Evolutionary conservation across 179 eudicot genomes (phyloP), one percentile per base, ranked within the genome.

Genomic region (Drosera spatulata): DNA sequence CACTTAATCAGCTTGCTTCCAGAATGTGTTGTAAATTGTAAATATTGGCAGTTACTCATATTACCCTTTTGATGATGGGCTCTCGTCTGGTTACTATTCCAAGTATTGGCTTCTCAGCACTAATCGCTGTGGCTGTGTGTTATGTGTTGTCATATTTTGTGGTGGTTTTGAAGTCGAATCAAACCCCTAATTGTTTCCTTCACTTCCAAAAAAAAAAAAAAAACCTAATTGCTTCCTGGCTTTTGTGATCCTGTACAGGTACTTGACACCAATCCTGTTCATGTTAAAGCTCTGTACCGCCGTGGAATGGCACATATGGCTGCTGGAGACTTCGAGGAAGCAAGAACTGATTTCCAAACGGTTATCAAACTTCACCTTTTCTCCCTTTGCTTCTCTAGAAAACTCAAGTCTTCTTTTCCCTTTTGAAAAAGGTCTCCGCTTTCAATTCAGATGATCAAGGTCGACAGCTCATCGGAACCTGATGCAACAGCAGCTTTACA

Each of bases 281-380:
- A 94, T 73, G 94, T 78, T 14, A 94, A 94, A 80, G 99, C 91
- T 65, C 79, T 94, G 50, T 94, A 94, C 75, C 94, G 97, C 37
- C 91, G 99, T 46, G 99, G 99, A 73, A 87, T 94, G 95, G 99
- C 99, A 33, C 71, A 83, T 68, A 83, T 90, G 97, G 82, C 76
- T 53, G 72, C 71, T 64, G 99, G 94, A 69, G 97, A 94, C 63
- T 94, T 79, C 72, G 96, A 90, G 64, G 91, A 90, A 72, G 97
- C 99, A 56, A 85, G 84, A 71, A 80, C 50, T 60, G 97, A 94
- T 77, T 90, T 94, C 64, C 78, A 83, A 44, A 86, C 69, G 97
- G 97, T 90, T 76, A 47, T 6, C 2, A 22, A 22, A 22, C 43
- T 45, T 4, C 38, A 37, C 48, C 55, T 10, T 0, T 2, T 10